phyloP scores from a whole-genome alignment of 2,329 filamentous ascomycete species.

The Botrytis fabae region DNA sequence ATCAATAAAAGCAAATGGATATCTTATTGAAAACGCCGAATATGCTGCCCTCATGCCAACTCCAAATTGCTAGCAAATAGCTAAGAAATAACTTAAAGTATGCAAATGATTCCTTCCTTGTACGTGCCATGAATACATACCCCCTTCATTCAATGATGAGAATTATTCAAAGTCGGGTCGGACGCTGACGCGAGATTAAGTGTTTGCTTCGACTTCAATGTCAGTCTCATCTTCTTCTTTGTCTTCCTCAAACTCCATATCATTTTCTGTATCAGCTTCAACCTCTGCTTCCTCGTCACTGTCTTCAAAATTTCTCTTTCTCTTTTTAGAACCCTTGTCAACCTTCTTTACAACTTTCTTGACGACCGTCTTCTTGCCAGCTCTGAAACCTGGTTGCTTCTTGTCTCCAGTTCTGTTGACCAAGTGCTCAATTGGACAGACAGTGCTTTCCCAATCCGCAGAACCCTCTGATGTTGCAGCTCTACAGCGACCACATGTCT shows the following conservation, averaged over 20 bases:
- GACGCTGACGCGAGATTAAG: not conserved
- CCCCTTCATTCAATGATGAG: too few species aligned
- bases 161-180: not conserved
- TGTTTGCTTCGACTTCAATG: not conserved
- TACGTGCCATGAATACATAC: not conserved
- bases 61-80: not conserved
- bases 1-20: constrained; percentile 4
- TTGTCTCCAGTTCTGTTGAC: constrained; percentile 57
- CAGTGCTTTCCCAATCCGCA: constrained; percentile 59
- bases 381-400: constrained; percentile 40
- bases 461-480: constrained; percentile 56
- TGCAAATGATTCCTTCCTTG: not conserved
- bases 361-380: constrained; percentile 7
- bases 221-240: not conserved
- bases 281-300: constrained; percentile 26
- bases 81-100: not conserved
- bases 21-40: not conserved
- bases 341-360: constrained; percentile 17
- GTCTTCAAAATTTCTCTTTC: constrained; percentile 26
- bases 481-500: constrained; percentile 50
- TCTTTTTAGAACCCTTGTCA: constrained; percentile 24
- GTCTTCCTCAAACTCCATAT: constrained; percentile 4
- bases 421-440: constrained; percentile 64
- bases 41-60: not conserved
- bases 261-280: constrained; percentile 13